Evolutionary conservation across 768 basidiomycete genomes (phyloP).

Genomic region (Pisolithus orientalis): DNA sequence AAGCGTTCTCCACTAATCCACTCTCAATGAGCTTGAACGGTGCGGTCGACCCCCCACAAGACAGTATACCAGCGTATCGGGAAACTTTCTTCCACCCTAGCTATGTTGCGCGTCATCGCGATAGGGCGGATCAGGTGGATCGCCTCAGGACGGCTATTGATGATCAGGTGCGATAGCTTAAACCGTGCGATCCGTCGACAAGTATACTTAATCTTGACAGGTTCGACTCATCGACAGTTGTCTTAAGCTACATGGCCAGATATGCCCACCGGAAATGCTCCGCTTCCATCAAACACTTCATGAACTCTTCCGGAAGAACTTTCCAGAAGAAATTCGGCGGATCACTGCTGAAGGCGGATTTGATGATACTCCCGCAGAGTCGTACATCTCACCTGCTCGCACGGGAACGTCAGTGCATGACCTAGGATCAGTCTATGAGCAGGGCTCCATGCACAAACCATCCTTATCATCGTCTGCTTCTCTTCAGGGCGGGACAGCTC

Average conservation of each 20-base stretch:
- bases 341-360: conserved; percentile 54
- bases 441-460: conserved; percentile 41
- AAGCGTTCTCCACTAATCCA: conserved; percentile 69
- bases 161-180: conserved; percentile 54
- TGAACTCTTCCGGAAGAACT: conserved; percentile 80
- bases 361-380: conserved; percentile 38
- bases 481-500: conserved; percentile 8
- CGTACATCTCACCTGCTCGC: conserved; percentile 16
- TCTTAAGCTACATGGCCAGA: conserved; percentile 71
- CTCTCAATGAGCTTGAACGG: conserved; percentile 83
- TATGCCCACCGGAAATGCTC: conserved; percentile 86
- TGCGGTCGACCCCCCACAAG: conserved; percentile 75
- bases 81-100: conserved; percentile 67
- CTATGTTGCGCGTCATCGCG: conserved; percentile 63
- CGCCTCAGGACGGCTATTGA: conserved; percentile 71
- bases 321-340: conserved; percentile 73
- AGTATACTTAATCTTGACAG: conserved; percentile 29
- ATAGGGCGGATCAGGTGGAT: conserved; percentile 63
- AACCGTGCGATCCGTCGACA: neutral
- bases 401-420: conserved; percentile 35
- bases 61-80: conserved; percentile 72
- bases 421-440: conserved; percentile 42
- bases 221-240: conserved; percentile 79
- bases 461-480: conserved; percentile 33
- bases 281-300: conserved; percentile 88